Percentiles rank a stretch among this genome's conserved stretches.
phyloP scores from a whole-genome alignment of 1,284 basidiomycete species.

The Ganoderma sinense region DNA sequence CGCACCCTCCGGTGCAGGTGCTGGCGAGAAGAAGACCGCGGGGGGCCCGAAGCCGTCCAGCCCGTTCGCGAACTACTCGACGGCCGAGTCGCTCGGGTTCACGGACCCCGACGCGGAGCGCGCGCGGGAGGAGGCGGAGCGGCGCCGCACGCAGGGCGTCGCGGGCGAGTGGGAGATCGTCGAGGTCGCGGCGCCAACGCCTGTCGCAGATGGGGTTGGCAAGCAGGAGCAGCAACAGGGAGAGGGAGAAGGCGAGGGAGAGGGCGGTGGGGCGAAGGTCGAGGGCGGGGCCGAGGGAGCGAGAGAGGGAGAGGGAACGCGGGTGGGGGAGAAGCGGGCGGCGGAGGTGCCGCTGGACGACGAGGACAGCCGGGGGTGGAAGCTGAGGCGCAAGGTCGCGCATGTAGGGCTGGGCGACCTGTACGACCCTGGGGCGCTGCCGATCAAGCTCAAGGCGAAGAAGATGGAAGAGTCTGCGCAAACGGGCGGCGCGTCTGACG shows the following conservation, averaged over 20 bases:
- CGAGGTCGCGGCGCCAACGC: conserved; percentile 42
- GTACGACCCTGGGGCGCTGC: conserved; percentile 74
- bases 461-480: conserved; percentile 48
- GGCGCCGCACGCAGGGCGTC: conserved; percentile 69
- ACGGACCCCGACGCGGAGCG: conserved; percentile 75
- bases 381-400: conserved; percentile 67
- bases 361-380: conserved; percentile 69
- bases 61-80: conserved; percentile 86
- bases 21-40: conserved; percentile 47
- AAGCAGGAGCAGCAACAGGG: neutral
- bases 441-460: conserved; percentile 67
- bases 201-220: neutral
- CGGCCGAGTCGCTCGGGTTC: conserved; percentile 84
- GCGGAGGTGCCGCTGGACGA: conserved; percentile 48
- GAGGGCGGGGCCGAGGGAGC: conserved; percentile 18
- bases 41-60: conserved; percentile 63
- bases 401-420: conserved; percentile 68
- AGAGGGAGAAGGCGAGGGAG: neutral
- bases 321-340: conserved; percentile 42
- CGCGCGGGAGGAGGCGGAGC: conserved; percentile 62
- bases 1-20: conserved; percentile 33
- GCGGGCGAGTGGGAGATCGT: conserved; percentile 90
- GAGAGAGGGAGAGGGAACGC: conserved; percentile 33
- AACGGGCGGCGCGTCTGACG: neutral
- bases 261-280: neutral